Evolutionary conservation across 306 rosid species (phyloP).

Genomic region (Quercus parvula): DNA sequence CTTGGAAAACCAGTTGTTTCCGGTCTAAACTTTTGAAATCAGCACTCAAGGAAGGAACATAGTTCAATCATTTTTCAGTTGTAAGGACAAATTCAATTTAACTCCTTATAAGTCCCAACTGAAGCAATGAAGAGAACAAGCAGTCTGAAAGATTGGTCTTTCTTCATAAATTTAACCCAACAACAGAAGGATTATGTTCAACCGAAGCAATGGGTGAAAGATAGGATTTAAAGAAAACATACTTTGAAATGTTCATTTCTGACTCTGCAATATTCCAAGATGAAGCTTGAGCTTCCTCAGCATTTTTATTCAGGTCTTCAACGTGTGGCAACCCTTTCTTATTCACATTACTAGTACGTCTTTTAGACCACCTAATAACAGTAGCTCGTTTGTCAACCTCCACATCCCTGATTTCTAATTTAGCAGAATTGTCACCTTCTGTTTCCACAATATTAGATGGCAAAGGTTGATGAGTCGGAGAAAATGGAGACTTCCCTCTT

Average conservation of each 20-base stretch:
- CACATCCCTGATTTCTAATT: conserved; percentile 74
- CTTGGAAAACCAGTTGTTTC: neutral
- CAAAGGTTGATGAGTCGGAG: conserved; percentile 38
- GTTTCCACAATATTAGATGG: conserved; percentile 22
- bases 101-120: neutral
- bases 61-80: neutral
- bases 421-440: conserved; percentile 28
- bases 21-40: neutral
- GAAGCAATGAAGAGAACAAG: neutral
- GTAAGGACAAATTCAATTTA: neutral
- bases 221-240: conserved; percentile 12
- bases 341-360: conserved; percentile 24
- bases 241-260: conserved; percentile 57
- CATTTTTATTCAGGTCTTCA: conserved; percentile 29
- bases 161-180: neutral
- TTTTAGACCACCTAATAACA: conserved; percentile 38
- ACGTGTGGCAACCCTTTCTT: conserved; percentile 24
- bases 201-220: neutral
- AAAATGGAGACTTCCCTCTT: conserved; percentile 25
- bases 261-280: conserved; percentile 51
- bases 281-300: conserved; percentile 35
- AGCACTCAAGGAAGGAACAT: neutral
- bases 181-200: neutral
- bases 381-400: conserved; percentile 65
- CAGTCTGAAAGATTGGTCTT: neutral